phyloP scores from a whole-genome alignment of 352 stramenopile species.

The Stephanocyclus meneghinianus region DNA sequence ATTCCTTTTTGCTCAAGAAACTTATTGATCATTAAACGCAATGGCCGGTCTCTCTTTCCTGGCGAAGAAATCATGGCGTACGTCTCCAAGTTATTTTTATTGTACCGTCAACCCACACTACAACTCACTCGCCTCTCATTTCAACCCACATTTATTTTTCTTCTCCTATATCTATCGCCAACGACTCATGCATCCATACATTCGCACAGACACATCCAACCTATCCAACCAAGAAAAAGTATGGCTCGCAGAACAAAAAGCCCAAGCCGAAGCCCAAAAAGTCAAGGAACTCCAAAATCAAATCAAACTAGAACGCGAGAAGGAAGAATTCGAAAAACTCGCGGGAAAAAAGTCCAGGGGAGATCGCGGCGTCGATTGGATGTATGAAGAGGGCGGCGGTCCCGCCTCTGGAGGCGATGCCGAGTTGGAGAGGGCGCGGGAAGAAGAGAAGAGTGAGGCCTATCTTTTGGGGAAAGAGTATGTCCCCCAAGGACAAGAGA shows the following conservation, averaged over 20 bases:
- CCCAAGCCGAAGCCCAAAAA: slow-evolving; percentile 90
- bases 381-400: slow-evolving; percentile 92
- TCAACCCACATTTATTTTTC: background rate
- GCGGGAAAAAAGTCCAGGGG: slow-evolving; percentile 85
- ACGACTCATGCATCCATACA: background rate
- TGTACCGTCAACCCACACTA: no score
- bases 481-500: slow-evolving; percentile 36
- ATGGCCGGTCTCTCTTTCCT: slow-evolving; percentile 89
- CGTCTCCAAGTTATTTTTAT: background rate
- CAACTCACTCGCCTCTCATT: no score
- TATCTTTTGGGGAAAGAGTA: slow-evolving; percentile 91
- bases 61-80: slow-evolving; percentile 94
- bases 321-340: slow-evolving; percentile 91
- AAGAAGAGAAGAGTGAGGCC: slow-evolving; percentile 78
- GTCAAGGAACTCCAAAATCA: slow-evolving; percentile 93
- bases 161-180: background rate
- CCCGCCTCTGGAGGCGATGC: slow-evolving; percentile 46
- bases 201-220: slow-evolving; percentile 87
- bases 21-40: no score
- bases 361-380: slow-evolving; percentile 90
- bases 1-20: no score
- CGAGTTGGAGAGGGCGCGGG: slow-evolving; percentile 59
- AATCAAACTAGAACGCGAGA: slow-evolving; percentile 93
- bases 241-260: slow-evolving; percentile 94
- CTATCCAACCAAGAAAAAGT: slow-evolving; percentile 97